These are phyloP conservation scores for Boehmeria nivea DNA, from an alignment of 306 rosid genomes.

Conservation along the genomic window DNA sequence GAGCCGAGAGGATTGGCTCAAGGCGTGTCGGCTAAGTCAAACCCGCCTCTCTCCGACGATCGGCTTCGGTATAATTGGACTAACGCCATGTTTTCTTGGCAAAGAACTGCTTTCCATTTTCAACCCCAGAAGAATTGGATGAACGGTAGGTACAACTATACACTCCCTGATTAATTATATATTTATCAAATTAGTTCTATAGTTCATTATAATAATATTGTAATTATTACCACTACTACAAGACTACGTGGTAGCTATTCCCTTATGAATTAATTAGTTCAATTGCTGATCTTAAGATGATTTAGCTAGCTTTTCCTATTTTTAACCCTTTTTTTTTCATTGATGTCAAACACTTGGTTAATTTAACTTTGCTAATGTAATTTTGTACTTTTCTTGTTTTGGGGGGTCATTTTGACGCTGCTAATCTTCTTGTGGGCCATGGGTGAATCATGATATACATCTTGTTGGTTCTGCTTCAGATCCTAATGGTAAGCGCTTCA, in stretches of 20 bases:
- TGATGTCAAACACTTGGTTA: background rate
- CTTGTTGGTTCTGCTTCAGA: conserved; percentile 46
- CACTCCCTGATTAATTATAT: background rate
- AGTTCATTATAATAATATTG: too few species aligned
- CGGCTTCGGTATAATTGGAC: conserved; percentile 56
- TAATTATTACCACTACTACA: too few species aligned
- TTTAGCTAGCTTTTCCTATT: too few species aligned
- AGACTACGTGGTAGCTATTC: too few species aligned
- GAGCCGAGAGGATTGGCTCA: conserved; percentile 49
- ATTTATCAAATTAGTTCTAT: too few species aligned
- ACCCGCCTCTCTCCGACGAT: conserved; percentile 22
- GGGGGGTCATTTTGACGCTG: background rate
- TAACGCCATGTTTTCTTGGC: conserved; percentile 82
- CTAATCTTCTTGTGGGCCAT: background rate
- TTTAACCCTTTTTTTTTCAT: background rate
- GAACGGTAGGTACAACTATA: conserved; percentile 55
- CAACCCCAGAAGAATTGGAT: conserved; percentile 71
- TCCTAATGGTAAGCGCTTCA: conserved; percentile 67
- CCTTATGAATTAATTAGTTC: too few species aligned
- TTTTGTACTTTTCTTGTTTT: background rate
- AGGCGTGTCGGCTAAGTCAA: conserved; percentile 79
- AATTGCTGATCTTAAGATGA: too few species aligned
- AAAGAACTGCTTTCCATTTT: conserved; percentile 75
- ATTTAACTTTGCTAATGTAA: too few species aligned
- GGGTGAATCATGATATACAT: background rate